Conservation (phyloP, 257 asterid genomes). For the Capsicum rhomboideum region DNA sequence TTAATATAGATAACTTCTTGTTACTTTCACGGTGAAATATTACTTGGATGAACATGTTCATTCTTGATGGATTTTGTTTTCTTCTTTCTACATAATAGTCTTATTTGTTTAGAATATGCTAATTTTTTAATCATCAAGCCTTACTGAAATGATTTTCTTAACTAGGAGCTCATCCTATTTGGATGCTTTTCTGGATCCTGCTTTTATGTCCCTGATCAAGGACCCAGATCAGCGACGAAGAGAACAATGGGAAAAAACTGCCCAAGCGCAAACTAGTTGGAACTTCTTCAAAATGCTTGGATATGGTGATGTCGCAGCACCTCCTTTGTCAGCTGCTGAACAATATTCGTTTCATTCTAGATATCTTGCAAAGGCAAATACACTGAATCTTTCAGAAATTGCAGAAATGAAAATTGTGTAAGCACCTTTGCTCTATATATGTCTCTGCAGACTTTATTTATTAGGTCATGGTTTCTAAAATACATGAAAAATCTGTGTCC, state of each 20-base stretch:
- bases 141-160: background rate
- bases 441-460: background rate
- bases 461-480: background rate
- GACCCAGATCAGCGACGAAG: conserved; percentile 81
- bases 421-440: conserved; percentile 17
- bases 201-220: conserved; percentile 83
- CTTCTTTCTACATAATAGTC: background rate
- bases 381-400: conserved; percentile 76
- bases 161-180: conserved; percentile 62
- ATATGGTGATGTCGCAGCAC: conserved; percentile 82
- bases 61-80: background rate
- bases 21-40: background rate
- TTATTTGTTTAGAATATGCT: background rate
- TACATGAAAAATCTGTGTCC: background rate
- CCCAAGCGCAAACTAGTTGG: conserved; percentile 75
- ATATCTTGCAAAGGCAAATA: conserved; percentile 91
- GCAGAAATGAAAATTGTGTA: conserved; percentile 96
- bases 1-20: background rate
- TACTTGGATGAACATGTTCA: background rate
- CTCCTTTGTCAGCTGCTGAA: conserved; percentile 84
- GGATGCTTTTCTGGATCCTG: conserved; percentile 87
- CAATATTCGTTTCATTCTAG: conserved; percentile 90
- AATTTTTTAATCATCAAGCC: background rate
- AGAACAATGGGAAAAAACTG: conserved; percentile 89
- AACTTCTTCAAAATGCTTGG: conserved; percentile 68